Evolutionary conservation across 208 protist species (phyloP), one percentile per base, ranked within the genome.

Genomic region (Leishmania lainsoni): DNA sequence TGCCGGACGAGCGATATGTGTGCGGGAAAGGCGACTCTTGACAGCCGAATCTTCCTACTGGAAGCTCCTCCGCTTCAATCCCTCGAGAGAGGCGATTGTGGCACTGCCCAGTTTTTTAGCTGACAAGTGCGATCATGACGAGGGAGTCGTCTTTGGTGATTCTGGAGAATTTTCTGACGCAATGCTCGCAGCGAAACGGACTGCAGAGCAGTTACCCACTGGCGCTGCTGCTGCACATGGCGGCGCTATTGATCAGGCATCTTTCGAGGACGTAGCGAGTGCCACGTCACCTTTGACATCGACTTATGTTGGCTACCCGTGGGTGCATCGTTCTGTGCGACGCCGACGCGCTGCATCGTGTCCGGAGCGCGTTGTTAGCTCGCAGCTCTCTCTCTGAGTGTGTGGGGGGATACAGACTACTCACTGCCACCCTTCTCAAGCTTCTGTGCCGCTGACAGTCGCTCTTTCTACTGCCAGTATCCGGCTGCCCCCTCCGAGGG

Each of bases 1-100:
- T 4, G 85, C 84, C 49, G 92, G 92, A 5, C 83, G 87, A 12
- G 66, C 81, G 3, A 91, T 95, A 68, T 95, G 90, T 70, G 72
- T 95, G 54, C 83, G 90, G 4, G 90, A 94, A 54, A 20, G 32
- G 48, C 87, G 90, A 14, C 12, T 29, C n/a, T 76, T 95, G 39
- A 48, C 32, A 10, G 76, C 66, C 0, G 78, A 65, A 22, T 92
- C 87, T 3, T 76, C 90, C 17, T 93, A 93, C 72, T 91, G 87
- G 86, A 76, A 74, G 10, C 61, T 94, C 3, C 80, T 93, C 32
- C 58, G 76, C 17, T 81, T 90, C 29, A 8, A 70, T 49, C 81
- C 84, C 29, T 49, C 81, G 80, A 68, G 74, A 39, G 29, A 69
- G 20, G 83, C 83, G 42, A 75, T 75, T 14, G 52, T 70, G 71